A percentile compares a stretch with the other conserved stretches of the same genome.
Evolutionary conservation across 106 monocot species (phyloP).

Genomic region (Dendrobium nobile): DNA sequence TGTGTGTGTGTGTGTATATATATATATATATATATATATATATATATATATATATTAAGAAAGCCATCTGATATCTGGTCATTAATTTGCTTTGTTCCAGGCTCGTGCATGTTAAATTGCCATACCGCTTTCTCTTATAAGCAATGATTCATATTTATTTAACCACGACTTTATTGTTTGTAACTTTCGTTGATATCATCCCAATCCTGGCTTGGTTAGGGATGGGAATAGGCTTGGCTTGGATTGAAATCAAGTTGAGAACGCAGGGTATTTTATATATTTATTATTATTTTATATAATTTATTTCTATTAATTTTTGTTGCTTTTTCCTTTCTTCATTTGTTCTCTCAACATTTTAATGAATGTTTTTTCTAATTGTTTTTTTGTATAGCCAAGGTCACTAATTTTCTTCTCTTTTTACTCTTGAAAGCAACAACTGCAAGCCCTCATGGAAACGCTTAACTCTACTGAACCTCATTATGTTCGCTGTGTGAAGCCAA

Average conservation of each 20-base stretch:
- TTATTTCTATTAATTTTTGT: neutral
- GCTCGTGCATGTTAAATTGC: too few relatives aligned
- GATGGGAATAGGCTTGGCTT: neutral
- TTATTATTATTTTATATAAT: neutral
- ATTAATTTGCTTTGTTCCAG: too few relatives aligned
- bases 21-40: too few relatives aligned
- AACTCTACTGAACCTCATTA: slow-evolving; percentile 93
- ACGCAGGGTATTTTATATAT: neutral
- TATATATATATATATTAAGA: too few relatives aligned
- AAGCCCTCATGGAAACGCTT: slow-evolving; percentile 93
- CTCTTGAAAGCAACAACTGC: slow-evolving; percentile 81
- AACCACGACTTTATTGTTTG: neutral
- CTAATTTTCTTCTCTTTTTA: slow-evolving; percentile 4
- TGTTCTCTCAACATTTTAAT: neutral
- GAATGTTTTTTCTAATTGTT: neutral
- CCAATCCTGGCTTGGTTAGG: neutral
- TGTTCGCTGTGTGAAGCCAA: slow-evolving; percentile 95
- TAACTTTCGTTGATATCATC: neutral
- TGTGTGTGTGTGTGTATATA: too few relatives aligned
- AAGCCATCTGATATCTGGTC: too few relatives aligned
- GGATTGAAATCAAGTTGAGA: neutral
- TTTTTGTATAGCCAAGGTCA: neutral
- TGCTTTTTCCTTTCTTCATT: neutral
- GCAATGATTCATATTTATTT: too few relatives aligned
- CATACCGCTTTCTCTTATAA: too few relatives aligned